Evolutionary conservation across 2,329 filamentous ascomycete genomes (phyloP).

Genomic region (Pseudogymnoascus pannorum): DNA sequence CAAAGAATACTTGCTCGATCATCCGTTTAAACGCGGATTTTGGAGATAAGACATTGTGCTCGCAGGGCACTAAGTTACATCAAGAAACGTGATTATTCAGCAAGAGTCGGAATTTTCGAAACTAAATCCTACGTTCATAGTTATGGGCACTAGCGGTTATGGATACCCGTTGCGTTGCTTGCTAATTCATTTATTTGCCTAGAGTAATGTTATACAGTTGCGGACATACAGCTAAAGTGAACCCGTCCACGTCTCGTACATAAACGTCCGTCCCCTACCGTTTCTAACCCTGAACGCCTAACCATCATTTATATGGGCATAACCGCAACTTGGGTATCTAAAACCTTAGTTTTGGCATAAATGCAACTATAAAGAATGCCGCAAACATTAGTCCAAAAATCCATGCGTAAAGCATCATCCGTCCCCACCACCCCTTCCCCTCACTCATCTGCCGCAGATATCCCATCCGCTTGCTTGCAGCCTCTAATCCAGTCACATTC

Average conservation of each 20-base stretch:
- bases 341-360: slow-evolving; percentile 82
- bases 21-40: not conserved
- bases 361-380: slow-evolving; percentile 72
- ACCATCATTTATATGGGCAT: not conserved
- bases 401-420: slow-evolving; percentile 76
- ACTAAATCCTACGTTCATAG: not conserved
- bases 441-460: slow-evolving; percentile 73
- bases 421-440: slow-evolving; percentile 78
- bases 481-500: slow-evolving; percentile 68
- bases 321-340: slow-evolving; percentile 31
- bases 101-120: not conserved
- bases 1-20: not conserved
- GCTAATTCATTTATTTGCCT: not conserved
- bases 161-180: not conserved
- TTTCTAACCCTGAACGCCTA: slow-evolving; percentile 4
- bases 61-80: not conserved
- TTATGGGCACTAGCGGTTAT: not conserved
- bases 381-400: slow-evolving; percentile 77
- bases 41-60: slow-evolving; percentile 1
- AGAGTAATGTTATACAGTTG: not conserved
- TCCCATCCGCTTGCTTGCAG: slow-evolving; percentile 70
- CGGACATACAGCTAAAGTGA: not conserved
- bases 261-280: slow-evolving; percentile 7
- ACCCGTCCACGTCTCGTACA: not conserved
- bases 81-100: slow-evolving; percentile 5